Conservation (phyloP, 768 basidiomycete genomes). For the Mycena alexandri region DNA sequence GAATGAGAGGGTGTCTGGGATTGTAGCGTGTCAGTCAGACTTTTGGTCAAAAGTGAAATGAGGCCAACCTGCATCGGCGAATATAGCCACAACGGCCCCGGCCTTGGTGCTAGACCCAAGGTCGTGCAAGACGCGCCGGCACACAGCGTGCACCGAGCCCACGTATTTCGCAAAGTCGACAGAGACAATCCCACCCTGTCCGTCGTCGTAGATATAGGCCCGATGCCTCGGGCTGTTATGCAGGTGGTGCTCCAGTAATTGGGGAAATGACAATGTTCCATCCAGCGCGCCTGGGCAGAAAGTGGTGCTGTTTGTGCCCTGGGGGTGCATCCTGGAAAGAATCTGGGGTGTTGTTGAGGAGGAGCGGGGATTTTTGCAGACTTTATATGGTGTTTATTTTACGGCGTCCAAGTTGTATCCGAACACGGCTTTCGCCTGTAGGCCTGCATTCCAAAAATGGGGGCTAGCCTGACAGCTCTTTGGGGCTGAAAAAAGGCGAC, state of each 20-base stretch:
- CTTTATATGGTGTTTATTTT: not conserved
- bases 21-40: not conserved
- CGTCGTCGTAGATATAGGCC: slow-evolving; percentile 27
- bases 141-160: slow-evolving; percentile 1
- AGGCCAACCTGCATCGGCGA: slow-evolving; percentile 18
- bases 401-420: too few relatives aligned
- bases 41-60: not conserved
- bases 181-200: not conserved
- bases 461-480: too few relatives aligned
- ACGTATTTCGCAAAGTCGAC: slow-evolving; percentile 22
- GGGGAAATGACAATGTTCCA: slow-evolving; percentile 15
- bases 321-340: slow-evolving; percentile 13
- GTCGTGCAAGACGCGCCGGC: slow-evolving; percentile 5
- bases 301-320: slow-evolving; percentile 7
- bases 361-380: too few relatives aligned
- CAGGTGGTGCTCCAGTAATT: slow-evolving; percentile 28
- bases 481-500: too few relatives aligned
- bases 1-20: slow-evolving; percentile 23
- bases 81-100: slow-evolving; percentile 17
- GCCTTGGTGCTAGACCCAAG: not conserved
- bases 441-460: too few relatives aligned
- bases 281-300: slow-evolving; percentile 19
- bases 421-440: too few relatives aligned
- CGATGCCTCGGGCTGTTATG: slow-evolving; percentile 20
- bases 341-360: too few relatives aligned